Base-by-base conservation (phyloP, 192 early-diverging fungal genomes). In the Coemansia sp. region DNA sequence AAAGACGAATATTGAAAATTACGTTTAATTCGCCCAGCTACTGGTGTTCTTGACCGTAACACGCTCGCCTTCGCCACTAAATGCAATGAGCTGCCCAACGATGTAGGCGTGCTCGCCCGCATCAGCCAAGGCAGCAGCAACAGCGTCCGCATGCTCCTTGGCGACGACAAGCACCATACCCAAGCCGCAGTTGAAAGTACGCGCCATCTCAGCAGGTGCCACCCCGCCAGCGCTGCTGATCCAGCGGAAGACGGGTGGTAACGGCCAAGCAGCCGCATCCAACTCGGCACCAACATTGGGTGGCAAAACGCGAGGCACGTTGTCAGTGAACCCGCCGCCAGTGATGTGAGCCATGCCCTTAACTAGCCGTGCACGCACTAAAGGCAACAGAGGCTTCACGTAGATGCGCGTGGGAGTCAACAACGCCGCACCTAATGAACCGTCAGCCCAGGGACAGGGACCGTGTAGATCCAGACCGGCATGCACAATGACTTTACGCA, bases 141-240 rank as follows among this genome's bases (percentile, higher is more conserved):
- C 88, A 24, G 86, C 83, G 35, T 62, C 79, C 28, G 87, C 88
- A 67, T 92, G 68, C 26, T 79, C 86, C 23, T 66, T 48, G 38
- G 86, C 85, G 10, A 93, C 94, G 31, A 98, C 87, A 9, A 98
- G 73, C 26, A 97, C 92, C 96, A 99, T 97, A 61, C 97, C 97
- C 65, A 99, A 93, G 65, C 97, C 97, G 76, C 95, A 97, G 90
- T 99, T 99, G 86, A 99, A 99, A 0, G 97, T 98, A 53, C 97
- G 87, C 7, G 94, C 89, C 85, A 99, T 90, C 76, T 99, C 97
- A 62, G 83, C 91, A 64, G 76, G 64, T n/a, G 63, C 50, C 14
- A 81, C 71, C 35, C 42, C 40, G 62, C 97, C 97, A 20, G 90
- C 85, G 57, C 82, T 69, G 85, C 93, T 92, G 62, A 98, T 66